Evolutionary conservation across 768 basidiomycete species (phyloP).

Genomic region (Xanthoconium purpureum): DNA sequence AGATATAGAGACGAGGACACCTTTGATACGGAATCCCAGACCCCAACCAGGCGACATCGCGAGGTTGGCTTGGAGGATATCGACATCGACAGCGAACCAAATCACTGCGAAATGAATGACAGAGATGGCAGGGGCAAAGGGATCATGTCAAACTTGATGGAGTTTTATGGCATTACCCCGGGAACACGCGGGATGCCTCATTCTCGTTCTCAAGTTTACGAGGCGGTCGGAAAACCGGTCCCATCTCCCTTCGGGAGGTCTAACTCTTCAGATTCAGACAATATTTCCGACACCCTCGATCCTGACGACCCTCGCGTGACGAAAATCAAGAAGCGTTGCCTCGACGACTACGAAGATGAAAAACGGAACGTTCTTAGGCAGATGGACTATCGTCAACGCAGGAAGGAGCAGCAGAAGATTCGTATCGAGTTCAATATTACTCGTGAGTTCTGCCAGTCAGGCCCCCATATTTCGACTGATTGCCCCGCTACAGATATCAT

Average conservation of each 20-base stretch:
- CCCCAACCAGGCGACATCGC: neutral
- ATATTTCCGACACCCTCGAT: constrained; percentile 56
- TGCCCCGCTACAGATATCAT: constrained; percentile 55
- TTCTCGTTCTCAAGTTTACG: constrained; percentile 24
- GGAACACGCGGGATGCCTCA: constrained; percentile 25
- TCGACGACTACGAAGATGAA: constrained; percentile 59
- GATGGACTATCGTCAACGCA: constrained; percentile 66
- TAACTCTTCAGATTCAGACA: constrained; percentile 43
- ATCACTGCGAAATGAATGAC: constrained; percentile 21
- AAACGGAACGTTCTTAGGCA: constrained; percentile 57
- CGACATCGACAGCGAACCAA: constrained; percentile 6
- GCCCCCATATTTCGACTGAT: neutral
- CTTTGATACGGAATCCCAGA: constrained; percentile 28
- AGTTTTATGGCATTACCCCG: constrained; percentile 26
- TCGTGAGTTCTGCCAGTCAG: constrained; percentile 41
- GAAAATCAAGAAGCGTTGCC: constrained; percentile 46
- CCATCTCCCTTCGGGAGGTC: constrained; percentile 27
- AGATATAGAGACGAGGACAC: constrained; percentile 10
- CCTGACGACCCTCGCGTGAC: constrained; percentile 72
- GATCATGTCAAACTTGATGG: constrained; percentile 30
- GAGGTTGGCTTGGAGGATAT: constrained; percentile 21
- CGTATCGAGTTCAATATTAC: constrained; percentile 75
- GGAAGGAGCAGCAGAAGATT: constrained; percentile 61
- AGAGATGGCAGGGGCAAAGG: constrained; percentile 26
- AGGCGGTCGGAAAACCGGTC: constrained; percentile 7